Base-by-base conservation (phyloP, 352 stramenopile genomes). In the Pythium utonaiense region DNA sequence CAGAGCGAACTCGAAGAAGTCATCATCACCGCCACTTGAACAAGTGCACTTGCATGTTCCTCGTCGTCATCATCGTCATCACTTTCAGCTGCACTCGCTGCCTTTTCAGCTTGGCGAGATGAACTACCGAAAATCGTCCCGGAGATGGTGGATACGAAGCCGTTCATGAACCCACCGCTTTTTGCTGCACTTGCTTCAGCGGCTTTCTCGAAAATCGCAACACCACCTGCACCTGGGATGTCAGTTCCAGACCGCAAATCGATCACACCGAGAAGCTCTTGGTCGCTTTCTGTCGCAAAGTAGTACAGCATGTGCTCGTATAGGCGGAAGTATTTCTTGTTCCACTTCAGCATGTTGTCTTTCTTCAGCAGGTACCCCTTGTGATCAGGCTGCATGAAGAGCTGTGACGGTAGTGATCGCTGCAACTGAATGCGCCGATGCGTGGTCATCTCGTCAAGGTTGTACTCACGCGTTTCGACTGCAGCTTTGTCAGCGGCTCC, bases 251-350 rank as follows among this genome's bases (percentile, higher is more conserved):
- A 70, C 3, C 82, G 74, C 25, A 96, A 55, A 63, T 96, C 85
- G 34, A 96, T 84, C 50, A 96, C 85, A 47, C 87, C 87, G 1
- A 93, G 70, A 9, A 96, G 61, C 44, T 92, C 85, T 62, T 95
- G 83, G 38, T 96, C 87, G 0, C 74, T 78, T 58, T 95, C 83
- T n/a, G 76, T 89, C 17, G 79, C 74, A 53, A 96, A 96, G 63
- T 95, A 96, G 70, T 93, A 96, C 27, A 96, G 56, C 82, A 94
- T 94, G 60, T 91, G 77, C 44, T 92, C 83, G 54, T 93, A 92
- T 50, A 96, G 59, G 8, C 87, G 81, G 53, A 96, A 96, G 59
- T 95, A 96, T 56, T 87, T 86, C 56, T 90, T 87, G 64, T 89
- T 91, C 87, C 87, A 96, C 73, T 95, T 93, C 31, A 96, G 79